Conservation (phyloP, 805 yeast species). For the Diddensiella transvaalensis region DNA sequence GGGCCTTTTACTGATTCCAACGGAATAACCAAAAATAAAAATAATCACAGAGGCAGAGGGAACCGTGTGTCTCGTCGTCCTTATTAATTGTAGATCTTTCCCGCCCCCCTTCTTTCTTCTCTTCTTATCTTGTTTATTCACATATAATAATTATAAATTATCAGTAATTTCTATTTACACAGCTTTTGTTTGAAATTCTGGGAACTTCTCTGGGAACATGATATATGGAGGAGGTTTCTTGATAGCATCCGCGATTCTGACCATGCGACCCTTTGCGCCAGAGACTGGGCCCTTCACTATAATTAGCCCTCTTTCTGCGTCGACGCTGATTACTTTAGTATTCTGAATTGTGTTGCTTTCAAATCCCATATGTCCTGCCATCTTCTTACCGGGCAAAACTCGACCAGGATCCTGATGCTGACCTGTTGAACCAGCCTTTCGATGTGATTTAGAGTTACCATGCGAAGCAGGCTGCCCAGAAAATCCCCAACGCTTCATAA, state of each 20-base stretch:
- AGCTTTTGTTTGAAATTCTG: background rate
- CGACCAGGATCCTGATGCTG: constrained; percentile 94
- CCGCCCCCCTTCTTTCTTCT: background rate
- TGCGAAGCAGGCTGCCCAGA: constrained; percentile 88
- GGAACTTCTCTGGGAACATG: background rate
- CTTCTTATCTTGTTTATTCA: too few species aligned
- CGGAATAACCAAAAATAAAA: too few species aligned
- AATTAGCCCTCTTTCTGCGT: constrained; percentile 75
- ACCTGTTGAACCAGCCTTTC: constrained; percentile 98
- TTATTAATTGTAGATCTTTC: too few species aligned
- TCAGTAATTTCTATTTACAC: background rate
- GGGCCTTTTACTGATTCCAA: background rate
- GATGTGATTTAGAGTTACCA: constrained; percentile 90
- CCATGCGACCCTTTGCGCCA: constrained; percentile 76
- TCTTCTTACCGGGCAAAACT: constrained; percentile 91
- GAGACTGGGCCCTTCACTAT: constrained; percentile 87
- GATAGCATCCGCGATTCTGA: constrained; percentile 77
- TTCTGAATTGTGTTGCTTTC: constrained; percentile 70
- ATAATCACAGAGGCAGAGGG: too few species aligned
- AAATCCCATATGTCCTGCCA: constrained; percentile 98
- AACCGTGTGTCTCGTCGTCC: too few species aligned
- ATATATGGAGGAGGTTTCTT: constrained; percentile 26
- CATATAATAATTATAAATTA: too few species aligned
- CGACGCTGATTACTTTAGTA: constrained; percentile 70
- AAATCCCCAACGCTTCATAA: constrained; percentile 92